A percentile compares a stretch with the other conserved stretches of the same genome.
Conservation (phyloP, 768 basidiomycete genomes). For the Tricholoma sp. region DNA sequence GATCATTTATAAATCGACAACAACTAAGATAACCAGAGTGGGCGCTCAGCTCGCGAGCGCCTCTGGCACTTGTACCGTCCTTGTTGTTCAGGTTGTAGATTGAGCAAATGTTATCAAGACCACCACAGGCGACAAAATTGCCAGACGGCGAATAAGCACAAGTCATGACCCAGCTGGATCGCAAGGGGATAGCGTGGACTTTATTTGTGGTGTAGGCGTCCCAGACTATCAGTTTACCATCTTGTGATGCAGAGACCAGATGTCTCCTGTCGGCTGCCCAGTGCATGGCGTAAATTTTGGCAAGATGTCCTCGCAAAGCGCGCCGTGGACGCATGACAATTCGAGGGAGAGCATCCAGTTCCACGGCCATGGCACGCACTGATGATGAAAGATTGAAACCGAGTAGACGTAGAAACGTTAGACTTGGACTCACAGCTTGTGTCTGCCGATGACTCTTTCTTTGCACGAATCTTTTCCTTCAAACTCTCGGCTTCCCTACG, state of each 20-base stretch:
- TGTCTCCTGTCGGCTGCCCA: constrained; percentile 98
- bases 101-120: constrained; percentile 98
- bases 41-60: constrained; percentile 91
- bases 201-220: constrained; percentile 99
- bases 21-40: constrained; percentile 98
- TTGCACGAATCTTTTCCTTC: constrained; percentile 98
- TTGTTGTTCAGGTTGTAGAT: constrained; percentile 93
- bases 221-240: constrained; percentile 99
- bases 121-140: constrained; percentile 97
- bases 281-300: constrained; percentile 99
- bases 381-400: constrained; percentile 12
- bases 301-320: constrained; percentile 93
- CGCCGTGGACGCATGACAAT: constrained; percentile 96
- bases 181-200: constrained; percentile 96
- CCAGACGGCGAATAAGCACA: constrained; percentile 98
- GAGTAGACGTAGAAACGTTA: background rate
- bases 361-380: constrained; percentile 99
- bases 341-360: constrained; percentile 92
- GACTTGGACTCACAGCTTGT: constrained; percentile 74
- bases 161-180: constrained; percentile 99
- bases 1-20: constrained; percentile 97
- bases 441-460: constrained; percentile 95
- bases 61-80: constrained; percentile 73
- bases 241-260: constrained; percentile 98
- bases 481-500: constrained; percentile 93